A percentile compares a stretch with the other conserved stretches of the same genome.
Conservation (phyloP, 805 yeast genomes). For the Nakazawaea peltata region DNA sequence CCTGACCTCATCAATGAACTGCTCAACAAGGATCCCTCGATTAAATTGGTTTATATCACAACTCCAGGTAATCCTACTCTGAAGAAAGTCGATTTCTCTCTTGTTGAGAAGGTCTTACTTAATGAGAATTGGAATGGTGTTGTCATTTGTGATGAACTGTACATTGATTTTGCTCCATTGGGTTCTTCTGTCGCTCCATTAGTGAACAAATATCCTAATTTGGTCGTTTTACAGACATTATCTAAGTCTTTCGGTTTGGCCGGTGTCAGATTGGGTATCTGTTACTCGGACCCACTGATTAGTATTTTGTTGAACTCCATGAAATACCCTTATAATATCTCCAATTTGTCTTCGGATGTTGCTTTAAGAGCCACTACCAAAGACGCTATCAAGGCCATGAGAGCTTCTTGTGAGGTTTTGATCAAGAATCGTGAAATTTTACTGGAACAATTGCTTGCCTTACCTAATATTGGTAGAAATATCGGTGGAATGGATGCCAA, state of each 20-base stretch:
- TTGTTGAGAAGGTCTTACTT: conserved; percentile 39
- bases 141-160: conserved; percentile 90
- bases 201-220: conserved; percentile 74
- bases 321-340: conserved; percentile 95
- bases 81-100: conserved; percentile 39
- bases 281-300: conserved; percentile 55
- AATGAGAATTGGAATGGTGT: conserved; percentile 60
- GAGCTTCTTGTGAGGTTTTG: conserved; percentile 39
- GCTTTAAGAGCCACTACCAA: conserved; percentile 66
- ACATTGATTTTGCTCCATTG: conserved; percentile 70
- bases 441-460: conserved; percentile 39
- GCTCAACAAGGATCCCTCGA: conserved; percentile 45
- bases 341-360: conserved; percentile 67
- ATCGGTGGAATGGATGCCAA: conserved; percentile 86
- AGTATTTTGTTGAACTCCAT: conserved; percentile 71
- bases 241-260: conserved; percentile 96
- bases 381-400: conserved; percentile 54
- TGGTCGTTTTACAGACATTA: conserved; percentile 84
- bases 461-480: conserved; percentile 62
- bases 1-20: conserved; percentile 43
- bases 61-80: conserved; percentile 98
- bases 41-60: conserved; percentile 77
- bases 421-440: conserved; percentile 48
- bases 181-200: conserved; percentile 69
- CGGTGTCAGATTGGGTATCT: conserved; percentile 83